Evolutionary conservation across 208 protist species (phyloP).

Genomic region (Acanthamoeba castellanii): DNA sequence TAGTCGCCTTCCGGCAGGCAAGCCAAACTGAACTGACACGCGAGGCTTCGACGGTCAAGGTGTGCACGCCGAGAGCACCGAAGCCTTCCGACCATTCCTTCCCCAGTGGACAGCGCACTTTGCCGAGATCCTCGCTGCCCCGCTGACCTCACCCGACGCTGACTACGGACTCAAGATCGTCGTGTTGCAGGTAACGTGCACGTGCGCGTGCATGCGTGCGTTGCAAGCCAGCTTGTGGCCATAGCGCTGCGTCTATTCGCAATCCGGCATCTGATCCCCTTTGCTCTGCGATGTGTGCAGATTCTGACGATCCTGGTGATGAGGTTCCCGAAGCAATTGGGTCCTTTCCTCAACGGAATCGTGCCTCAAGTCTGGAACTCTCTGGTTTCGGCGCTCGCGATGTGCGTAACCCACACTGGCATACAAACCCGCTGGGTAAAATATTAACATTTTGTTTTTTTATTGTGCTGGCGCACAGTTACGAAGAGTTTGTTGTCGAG

Average conservation of each 20-base stretch:
- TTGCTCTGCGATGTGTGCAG: not conserved
- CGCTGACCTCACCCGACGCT: not conserved
- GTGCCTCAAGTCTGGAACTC: conserved; percentile 48
- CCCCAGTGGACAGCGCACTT: conserved; percentile 56
- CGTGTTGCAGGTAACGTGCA: conserved; percentile 21
- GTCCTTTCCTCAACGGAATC: not conserved
- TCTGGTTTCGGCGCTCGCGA: conserved; percentile 7
- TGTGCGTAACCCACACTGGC: not conserved
- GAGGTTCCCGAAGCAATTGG: conserved; percentile 64
- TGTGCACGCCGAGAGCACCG: not conserved
- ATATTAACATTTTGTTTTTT: not conserved
- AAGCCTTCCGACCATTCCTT: not conserved
- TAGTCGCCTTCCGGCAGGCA: not conserved
- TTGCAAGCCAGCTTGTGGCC: not conserved
- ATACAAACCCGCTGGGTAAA: no score
- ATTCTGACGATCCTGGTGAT: conserved; percentile 9
- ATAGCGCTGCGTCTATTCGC: not conserved
- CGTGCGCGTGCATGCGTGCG: no score
- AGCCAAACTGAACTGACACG: not conserved
- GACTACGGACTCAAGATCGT: conserved; percentile 73
- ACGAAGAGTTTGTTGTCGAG: conserved; percentile 64
- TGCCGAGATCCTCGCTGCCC: conserved; percentile 17
- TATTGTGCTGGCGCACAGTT: not conserved
- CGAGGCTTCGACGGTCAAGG: not conserved
- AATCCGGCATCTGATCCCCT: no score